Evolutionary conservation across 1,284 basidiomycete genomes (phyloP).

Genomic region (Puccinia sorghi): DNA sequence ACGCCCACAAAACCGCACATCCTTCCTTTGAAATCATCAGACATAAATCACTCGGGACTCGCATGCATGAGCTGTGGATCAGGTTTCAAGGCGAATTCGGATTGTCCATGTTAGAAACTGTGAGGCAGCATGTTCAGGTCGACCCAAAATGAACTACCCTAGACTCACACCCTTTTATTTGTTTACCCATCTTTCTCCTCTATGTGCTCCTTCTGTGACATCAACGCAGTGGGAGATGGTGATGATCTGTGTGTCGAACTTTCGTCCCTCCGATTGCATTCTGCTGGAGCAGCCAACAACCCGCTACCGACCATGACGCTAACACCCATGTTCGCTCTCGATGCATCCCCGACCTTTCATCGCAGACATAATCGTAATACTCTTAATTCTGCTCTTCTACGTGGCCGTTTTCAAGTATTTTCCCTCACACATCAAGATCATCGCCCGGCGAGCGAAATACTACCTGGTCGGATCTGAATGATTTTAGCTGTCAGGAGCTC

Average conservation of each 20-base stretch:
- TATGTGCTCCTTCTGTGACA: background rate
- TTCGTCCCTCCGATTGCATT: background rate
- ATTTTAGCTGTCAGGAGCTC: no score
- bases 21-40: slow-evolving; percentile 45
- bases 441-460: slow-evolving; percentile 38
- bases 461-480: slow-evolving; percentile 46
- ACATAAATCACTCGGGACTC: slow-evolving; percentile 47
- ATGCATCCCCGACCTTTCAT: background rate
- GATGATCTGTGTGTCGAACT: slow-evolving; percentile 34
- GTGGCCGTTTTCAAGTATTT: slow-evolving; percentile 44
- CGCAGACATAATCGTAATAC: slow-evolving; percentile 34
- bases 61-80: slow-evolving; percentile 47
- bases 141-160: background rate
- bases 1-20: slow-evolving; percentile 8
- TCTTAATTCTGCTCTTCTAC: slow-evolving; percentile 41
- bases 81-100: slow-evolving; percentile 49
- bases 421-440: slow-evolving; percentile 46
- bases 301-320: background rate
- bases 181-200: background rate
- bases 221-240: slow-evolving; percentile 43
- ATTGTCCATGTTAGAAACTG: slow-evolving; percentile 49
- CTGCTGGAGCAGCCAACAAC: background rate
- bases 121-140: background rate
- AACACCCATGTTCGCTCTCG: background rate
- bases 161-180: background rate